Percentiles rank a stretch among this genome's conserved stretches.
phyloP scores from a whole-genome alignment of 2,329 filamentous ascomycete species.

The Botrytis hyacinthi region DNA sequence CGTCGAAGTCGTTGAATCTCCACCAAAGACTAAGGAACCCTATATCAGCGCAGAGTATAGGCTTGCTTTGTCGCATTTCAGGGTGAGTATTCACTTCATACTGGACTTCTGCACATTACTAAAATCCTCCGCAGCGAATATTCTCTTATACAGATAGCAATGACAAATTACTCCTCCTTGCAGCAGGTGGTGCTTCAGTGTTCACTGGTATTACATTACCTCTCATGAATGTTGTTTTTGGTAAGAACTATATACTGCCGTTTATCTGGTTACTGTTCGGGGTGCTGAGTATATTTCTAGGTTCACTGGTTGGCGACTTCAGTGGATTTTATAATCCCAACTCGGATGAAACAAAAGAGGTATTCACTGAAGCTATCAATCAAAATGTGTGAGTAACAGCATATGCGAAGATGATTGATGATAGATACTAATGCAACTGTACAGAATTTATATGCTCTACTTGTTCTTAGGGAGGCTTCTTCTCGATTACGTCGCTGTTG shows the following conservation, averaged over 20 bases:
- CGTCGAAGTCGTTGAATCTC: neutral
- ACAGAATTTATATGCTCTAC: slow-evolving; percentile 56
- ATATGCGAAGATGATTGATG: slow-evolving; percentile 21
- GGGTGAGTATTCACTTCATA: neutral
- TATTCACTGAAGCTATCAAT: slow-evolving; percentile 52
- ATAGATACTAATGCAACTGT: slow-evolving; percentile 33
- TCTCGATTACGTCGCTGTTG: slow-evolving; percentile 55
- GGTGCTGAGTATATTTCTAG: neutral
- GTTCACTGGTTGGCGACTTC: slow-evolving; percentile 41
- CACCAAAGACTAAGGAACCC: neutral
- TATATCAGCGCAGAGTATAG: slow-evolving; percentile 12
- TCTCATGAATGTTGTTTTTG: slow-evolving; percentile 57
- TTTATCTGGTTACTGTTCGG: neutral
- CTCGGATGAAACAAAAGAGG: slow-evolving; percentile 42
- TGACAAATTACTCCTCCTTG: slow-evolving; percentile 26
- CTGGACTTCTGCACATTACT: neutral
- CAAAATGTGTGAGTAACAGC: slow-evolving; percentile 35
- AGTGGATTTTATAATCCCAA: slow-evolving; percentile 52
- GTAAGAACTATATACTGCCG: slow-evolving; percentile 38
- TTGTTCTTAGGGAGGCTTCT: slow-evolving; percentile 55
- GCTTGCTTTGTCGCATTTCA: slow-evolving; percentile 12
- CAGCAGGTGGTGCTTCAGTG: slow-evolving; percentile 48
- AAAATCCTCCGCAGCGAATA: slow-evolving; percentile 26
- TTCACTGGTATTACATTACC: slow-evolving; percentile 55
- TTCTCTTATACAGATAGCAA: slow-evolving; percentile 27